Evolutionary conservation across 208 protist genomes (phyloP).

Genomic region (Trypanosoma congolense): DNA sequence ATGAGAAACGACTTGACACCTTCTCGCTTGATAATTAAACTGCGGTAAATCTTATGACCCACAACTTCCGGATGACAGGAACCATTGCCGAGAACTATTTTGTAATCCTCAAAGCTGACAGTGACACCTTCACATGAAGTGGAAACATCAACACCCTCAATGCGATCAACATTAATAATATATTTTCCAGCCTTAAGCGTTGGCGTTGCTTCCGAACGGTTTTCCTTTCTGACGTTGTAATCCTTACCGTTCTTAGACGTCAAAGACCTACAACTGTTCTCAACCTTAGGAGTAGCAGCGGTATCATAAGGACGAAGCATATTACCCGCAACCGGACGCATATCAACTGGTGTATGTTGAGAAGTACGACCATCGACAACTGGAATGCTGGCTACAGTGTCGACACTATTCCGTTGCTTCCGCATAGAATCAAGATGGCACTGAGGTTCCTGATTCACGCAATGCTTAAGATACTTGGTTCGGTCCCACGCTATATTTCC

Average conservation of each 20-base stretch:
- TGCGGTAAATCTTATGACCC: conserved; percentile 25
- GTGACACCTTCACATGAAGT: conserved; percentile 45
- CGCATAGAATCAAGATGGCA: no score
- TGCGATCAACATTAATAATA: conserved; percentile 27
- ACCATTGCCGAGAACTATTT: conserved; percentile 37
- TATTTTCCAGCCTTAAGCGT: conserved; percentile 25
- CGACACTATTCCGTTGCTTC: no score
- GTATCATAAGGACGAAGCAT: no score
- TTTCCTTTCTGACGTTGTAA: not conserved
- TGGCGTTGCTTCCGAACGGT: not conserved
- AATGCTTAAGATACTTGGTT: no score
- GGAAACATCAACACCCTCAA: conserved; percentile 48
- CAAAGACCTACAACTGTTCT: not conserved
- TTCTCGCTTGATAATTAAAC: conserved; percentile 3
- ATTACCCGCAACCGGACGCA: no score
- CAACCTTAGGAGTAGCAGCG: no score
- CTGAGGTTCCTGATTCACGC: no score
- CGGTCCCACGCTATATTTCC: no score
- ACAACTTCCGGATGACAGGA: conserved; percentile 46
- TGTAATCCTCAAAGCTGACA: conserved; percentile 45
- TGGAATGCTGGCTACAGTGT: no score
- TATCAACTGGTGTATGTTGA: no score
- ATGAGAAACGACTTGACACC: conserved; percentile 19
- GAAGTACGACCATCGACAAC: no score
- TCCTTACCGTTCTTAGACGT: not conserved